A percentile compares a stretch with the other conserved stretches of the same genome.
These are phyloP conservation scores for Plicaturopsis crispa DNA, from an alignment of 768 basidiomycete genomes.

Conservation along the genomic window DNA sequence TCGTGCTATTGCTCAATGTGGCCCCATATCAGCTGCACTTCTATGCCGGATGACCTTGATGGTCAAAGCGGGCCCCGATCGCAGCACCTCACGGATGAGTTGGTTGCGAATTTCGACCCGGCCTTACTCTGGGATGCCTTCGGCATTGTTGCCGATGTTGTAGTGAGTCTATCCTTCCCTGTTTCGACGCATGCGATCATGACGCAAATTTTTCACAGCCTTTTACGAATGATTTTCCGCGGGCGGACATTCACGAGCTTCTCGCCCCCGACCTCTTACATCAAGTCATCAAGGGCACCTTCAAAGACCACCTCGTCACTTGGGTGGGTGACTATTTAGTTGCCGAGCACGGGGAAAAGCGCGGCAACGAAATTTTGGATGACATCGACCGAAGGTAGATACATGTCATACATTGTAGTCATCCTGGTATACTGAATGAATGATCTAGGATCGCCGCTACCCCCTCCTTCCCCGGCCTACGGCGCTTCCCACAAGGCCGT, in stretches of 20 bases:
- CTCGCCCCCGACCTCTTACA: constrained; percentile 25
- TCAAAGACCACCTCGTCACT: constrained; percentile 29
- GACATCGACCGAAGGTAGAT: constrained; percentile 24
- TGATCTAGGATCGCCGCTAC: constrained; percentile 19
- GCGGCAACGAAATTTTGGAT: constrained; percentile 15
- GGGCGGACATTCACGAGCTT: constrained; percentile 25
- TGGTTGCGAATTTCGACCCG: constrained; percentile 13
- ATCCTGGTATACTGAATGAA: neutral
- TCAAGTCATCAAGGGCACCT: constrained; percentile 27
- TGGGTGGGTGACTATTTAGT: constrained; percentile 23
- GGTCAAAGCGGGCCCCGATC: constrained; percentile 10
- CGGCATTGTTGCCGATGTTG: constrained; percentile 22
- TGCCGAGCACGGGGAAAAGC: constrained; percentile 6
- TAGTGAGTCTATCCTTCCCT: constrained; percentile 16
- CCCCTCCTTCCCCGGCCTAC: constrained; percentile 18
- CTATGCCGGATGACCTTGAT: constrained; percentile 16
- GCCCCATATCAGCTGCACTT: constrained; percentile 16
- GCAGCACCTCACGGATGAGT: constrained; percentile 12
- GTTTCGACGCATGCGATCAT: constrained; percentile 1
- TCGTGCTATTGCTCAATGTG: constrained; percentile 4
- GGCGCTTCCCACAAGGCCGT: constrained; percentile 20
- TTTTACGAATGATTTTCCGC: constrained; percentile 25
- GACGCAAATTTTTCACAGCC: constrained; percentile 16
- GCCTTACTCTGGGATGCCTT: constrained; percentile 21
- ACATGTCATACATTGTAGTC: no score